Evolutionary conservation across 1,284 basidiomycete species (phyloP).

Genomic region (Cutaneotrichosporon sp.): DNA sequence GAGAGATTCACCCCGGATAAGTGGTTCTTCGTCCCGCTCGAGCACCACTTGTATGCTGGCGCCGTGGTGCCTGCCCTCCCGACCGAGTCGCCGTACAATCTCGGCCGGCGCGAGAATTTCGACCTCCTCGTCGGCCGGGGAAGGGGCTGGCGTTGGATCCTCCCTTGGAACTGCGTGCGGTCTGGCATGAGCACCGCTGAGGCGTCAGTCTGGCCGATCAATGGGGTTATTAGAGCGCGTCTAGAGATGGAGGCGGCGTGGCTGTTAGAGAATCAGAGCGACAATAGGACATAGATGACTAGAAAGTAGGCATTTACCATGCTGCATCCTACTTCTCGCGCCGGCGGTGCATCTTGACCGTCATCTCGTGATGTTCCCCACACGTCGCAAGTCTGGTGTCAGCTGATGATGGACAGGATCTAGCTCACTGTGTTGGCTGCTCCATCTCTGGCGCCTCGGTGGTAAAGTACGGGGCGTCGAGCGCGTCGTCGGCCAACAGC

Average conservation of each 20-base stretch:
- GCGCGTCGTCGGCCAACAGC: constrained; percentile 75
- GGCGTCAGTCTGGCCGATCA: constrained; percentile 7
- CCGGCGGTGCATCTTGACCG: constrained; percentile 38
- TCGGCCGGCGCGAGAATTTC: constrained; percentile 31
- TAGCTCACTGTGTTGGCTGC: constrained; percentile 72
- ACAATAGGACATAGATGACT: not conserved
- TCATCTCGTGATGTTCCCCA: constrained; percentile 54
- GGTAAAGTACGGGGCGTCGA: constrained; percentile 78
- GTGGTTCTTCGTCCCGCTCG: constrained; percentile 40
- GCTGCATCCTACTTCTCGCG: constrained; percentile 17
- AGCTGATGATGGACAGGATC: not conserved
- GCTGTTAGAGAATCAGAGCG: not conserved
- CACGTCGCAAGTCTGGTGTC: constrained; percentile 34
- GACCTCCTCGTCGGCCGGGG: constrained; percentile 27
- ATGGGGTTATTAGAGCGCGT: not conserved
- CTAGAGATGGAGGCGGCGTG: not conserved
- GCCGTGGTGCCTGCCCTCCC: constrained; percentile 24
- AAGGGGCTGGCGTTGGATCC: constrained; percentile 23
- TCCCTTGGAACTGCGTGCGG: constrained; percentile 37
- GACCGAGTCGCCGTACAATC: constrained; percentile 36
- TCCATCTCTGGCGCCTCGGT: constrained; percentile 71
- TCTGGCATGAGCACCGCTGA: constrained; percentile 20
- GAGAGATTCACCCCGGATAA: constrained; percentile 23
- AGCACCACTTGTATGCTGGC: constrained; percentile 16
- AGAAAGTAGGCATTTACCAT: not conserved